Percentiles rank a stretch among this genome's conserved stretches.
Conservation (phyloP, 2,329 filamentous ascomycete species). For the Fusarium coicis region DNA sequence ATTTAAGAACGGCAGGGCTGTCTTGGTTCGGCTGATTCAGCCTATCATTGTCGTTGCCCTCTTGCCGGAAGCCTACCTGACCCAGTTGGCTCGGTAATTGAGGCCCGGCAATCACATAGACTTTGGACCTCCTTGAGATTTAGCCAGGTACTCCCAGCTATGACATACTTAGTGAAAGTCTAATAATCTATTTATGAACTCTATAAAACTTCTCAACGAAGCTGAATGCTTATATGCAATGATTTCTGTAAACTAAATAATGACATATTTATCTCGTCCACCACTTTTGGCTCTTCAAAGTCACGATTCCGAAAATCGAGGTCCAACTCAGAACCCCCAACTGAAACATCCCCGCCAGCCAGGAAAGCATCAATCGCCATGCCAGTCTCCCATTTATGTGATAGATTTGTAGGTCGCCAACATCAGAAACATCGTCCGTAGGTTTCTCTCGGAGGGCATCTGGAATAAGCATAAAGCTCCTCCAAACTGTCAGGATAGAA, state of each 20-base stretch:
- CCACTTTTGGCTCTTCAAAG: background rate
- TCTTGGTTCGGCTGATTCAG: background rate
- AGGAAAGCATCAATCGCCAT: background rate
- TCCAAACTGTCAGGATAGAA: background rate
- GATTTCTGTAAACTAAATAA: background rate
- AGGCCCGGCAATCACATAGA: background rate
- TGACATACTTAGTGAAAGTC: background rate
- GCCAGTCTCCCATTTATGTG: background rate
- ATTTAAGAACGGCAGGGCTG: background rate
- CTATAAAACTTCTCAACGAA: rapidly evolving
- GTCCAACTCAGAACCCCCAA: background rate
- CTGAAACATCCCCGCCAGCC: background rate
- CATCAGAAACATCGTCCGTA: background rate
- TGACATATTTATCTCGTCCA: background rate
- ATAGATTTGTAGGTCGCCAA: background rate
- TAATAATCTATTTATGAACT: background rate
- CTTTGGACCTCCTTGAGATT: rapidly evolving
- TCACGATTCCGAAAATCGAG: background rate
- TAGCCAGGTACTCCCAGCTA: background rate
- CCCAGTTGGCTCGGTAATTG: background rate
- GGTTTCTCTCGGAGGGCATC: background rate
- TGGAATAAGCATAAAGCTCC: background rate
- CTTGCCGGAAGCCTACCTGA: background rate
- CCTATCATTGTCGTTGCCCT: background rate
- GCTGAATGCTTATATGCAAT: background rate